Percentiles rank a stretch among this genome's conserved stretches.
These are phyloP conservation scores for Boletus rufocinnamomeus DNA, from an alignment of 768 basidiomycete species.

Conservation along the genomic window DNA sequence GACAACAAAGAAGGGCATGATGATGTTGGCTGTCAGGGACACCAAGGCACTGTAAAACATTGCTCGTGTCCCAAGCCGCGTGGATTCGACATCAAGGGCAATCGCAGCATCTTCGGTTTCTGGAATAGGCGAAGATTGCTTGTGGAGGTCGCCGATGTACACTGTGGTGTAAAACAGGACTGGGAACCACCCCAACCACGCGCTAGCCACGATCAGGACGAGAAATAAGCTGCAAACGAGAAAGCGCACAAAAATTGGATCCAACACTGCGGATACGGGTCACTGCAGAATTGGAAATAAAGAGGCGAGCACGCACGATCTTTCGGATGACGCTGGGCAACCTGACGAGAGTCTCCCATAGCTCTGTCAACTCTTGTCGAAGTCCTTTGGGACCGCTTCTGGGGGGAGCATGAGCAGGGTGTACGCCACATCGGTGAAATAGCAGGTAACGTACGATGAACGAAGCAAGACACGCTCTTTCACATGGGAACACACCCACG, in stretches of 20 bases:
- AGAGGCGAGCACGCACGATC: slow-evolving; percentile 57
- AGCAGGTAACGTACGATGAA: slow-evolving; percentile 28
- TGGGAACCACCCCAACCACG: slow-evolving; percentile 93
- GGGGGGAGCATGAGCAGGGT: slow-evolving; percentile 6
- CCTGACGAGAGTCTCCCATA: slow-evolving; percentile 70
- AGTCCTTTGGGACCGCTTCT: slow-evolving; percentile 34
- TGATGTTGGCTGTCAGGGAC: slow-evolving; percentile 63
- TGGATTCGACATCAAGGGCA: slow-evolving; percentile 63
- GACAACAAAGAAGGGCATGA: slow-evolving; percentile 66
- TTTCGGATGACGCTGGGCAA: slow-evolving; percentile 76
- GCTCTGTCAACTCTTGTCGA: slow-evolving; percentile 52
- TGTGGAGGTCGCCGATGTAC: slow-evolving; percentile 88
- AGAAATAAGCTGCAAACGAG: neutral
- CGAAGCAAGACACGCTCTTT: slow-evolving; percentile 74
- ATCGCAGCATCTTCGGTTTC: slow-evolving; percentile 36
- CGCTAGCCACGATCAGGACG: slow-evolving; percentile 41
- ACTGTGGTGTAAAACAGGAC: slow-evolving; percentile 85
- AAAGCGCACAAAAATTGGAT: slow-evolving; percentile 78
- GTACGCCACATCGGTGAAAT: neutral
- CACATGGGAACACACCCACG: slow-evolving; percentile 57
- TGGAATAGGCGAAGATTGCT: slow-evolving; percentile 41
- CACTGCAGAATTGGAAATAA: slow-evolving; percentile 9
- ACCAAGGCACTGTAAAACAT: slow-evolving; percentile 77
- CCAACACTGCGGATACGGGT: slow-evolving; percentile 51
- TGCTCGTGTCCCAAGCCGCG: slow-evolving; percentile 81